Percentiles rank a stretch among this genome's conserved stretches.
phyloP scores from a whole-genome alignment of 2,329 filamentous ascomycete genomes.

The Colletotrichum karsti region DNA sequence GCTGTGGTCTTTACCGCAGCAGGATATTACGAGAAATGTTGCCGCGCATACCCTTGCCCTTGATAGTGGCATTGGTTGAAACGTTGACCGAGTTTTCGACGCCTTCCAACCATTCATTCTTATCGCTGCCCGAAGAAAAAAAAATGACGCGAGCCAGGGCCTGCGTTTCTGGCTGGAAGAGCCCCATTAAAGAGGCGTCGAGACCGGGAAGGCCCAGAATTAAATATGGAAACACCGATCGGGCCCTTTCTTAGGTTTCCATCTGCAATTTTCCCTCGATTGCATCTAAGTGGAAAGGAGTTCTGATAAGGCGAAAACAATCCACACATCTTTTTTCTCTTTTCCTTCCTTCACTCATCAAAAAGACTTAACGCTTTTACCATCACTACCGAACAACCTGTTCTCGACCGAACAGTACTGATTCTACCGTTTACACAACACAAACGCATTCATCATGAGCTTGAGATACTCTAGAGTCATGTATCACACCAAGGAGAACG shows the following conservation, averaged over 20 bases:
- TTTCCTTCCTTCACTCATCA: not conserved
- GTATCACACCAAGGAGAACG: conserved; percentile 22
- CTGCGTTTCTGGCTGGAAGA: not conserved
- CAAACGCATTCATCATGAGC: not conserved
- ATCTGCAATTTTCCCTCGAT: not conserved
- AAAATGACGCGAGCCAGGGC: not conserved
- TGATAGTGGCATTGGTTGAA: not conserved
- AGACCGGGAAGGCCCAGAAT: not conserved
- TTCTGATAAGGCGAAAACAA: not conserved
- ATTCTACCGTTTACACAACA: not conserved
- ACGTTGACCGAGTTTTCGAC: not conserved
- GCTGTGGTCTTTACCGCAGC: not conserved
- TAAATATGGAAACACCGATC: not conserved
- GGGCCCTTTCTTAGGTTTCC: not conserved
- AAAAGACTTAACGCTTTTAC: not conserved
- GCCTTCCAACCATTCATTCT: not conserved
- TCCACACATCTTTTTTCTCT: not conserved
- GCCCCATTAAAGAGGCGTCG: not conserved
- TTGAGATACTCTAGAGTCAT: not conserved
- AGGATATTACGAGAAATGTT: not conserved
- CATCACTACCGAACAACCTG: not conserved
- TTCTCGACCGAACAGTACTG: not conserved
- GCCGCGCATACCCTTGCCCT: not conserved
- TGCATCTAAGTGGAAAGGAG: not conserved
- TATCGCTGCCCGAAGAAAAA: not conserved